These are phyloP conservation scores for Ilex aquifolium DNA, from an alignment of 257 asterid genomes.

Conservation along the genomic window DNA sequence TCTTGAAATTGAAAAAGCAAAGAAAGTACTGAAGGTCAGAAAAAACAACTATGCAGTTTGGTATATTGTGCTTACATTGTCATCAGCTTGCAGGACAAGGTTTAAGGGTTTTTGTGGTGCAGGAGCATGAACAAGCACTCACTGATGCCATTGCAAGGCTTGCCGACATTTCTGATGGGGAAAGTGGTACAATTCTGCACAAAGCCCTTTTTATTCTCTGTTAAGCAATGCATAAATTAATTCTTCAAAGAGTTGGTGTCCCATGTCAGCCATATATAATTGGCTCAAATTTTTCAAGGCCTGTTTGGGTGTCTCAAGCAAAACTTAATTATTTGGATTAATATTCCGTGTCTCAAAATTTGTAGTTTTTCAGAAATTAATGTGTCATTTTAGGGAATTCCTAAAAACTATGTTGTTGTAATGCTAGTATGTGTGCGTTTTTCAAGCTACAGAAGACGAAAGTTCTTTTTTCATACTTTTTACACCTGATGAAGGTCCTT, in stretches of 20 bases:
- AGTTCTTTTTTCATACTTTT: too few relatives aligned
- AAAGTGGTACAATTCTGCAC: constrained; percentile 53
- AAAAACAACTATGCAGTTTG: constrained; percentile 7
- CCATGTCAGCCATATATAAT: not conserved
- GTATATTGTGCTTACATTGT: constrained; percentile 4
- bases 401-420: too few relatives aligned
- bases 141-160: constrained; percentile 76
- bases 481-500: too few relatives aligned
- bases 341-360: not conserved
- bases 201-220: not conserved
- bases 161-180: constrained; percentile 77
- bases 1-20: constrained; percentile 78
- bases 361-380: not conserved
- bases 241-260: not conserved
- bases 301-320: not conserved
- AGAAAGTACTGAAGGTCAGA: constrained; percentile 78
- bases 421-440: too few relatives aligned
- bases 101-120: constrained; percentile 1
- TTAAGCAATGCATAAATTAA: not conserved
- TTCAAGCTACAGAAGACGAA: too few relatives aligned
- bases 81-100: not conserved
- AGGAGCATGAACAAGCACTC: constrained; percentile 95
- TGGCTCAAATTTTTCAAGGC: not conserved
- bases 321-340: not conserved
- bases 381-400: too few relatives aligned